phyloP scores from a whole-genome alignment of 768 basidiomycete genomes.

The Suillus hirtellus region DNA sequence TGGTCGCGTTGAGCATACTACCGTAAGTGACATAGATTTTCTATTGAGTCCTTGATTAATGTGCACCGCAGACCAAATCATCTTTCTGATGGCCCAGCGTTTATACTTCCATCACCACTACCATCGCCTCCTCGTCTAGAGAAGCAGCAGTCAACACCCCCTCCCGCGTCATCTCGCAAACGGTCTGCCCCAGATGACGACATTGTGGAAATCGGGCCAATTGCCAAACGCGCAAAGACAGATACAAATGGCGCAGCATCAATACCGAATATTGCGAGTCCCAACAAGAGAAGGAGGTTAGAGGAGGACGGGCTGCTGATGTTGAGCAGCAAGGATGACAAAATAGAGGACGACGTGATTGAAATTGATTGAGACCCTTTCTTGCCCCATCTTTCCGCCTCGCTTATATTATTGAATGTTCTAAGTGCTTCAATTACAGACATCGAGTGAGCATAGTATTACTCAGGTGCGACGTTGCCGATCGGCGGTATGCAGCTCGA shows the following conservation, averaged over 20 bases:
- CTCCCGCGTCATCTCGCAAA: slow-evolving; percentile 53
- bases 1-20: slow-evolving; percentile 64
- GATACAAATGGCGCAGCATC: slow-evolving; percentile 31
- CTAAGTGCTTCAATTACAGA: neutral
- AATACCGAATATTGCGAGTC: slow-evolving; percentile 39
- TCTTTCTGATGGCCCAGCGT: slow-evolving; percentile 47
- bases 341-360: slow-evolving; percentile 55
- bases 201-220: slow-evolving; percentile 56
- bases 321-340: slow-evolving; percentile 58
- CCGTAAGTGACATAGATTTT: slow-evolving; percentile 54
- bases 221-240: slow-evolving; percentile 52
- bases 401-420: slow-evolving; percentile 12
- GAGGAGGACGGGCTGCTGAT: slow-evolving; percentile 77
- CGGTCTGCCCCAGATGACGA: slow-evolving; percentile 59
- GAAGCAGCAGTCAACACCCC: slow-evolving; percentile 40
- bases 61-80: slow-evolving; percentile 51
- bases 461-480: neutral
- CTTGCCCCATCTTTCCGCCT: slow-evolving; percentile 6
- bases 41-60: neutral
- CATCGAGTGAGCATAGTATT: neutral
- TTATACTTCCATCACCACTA: slow-evolving; percentile 65
- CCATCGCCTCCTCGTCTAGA: slow-evolving; percentile 52
- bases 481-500: neutral
- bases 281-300: slow-evolving; percentile 62
- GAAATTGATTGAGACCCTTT: slow-evolving; percentile 47